Conservation (phyloP, 116 monocot genomes). For the Zostera marina region DNA sequence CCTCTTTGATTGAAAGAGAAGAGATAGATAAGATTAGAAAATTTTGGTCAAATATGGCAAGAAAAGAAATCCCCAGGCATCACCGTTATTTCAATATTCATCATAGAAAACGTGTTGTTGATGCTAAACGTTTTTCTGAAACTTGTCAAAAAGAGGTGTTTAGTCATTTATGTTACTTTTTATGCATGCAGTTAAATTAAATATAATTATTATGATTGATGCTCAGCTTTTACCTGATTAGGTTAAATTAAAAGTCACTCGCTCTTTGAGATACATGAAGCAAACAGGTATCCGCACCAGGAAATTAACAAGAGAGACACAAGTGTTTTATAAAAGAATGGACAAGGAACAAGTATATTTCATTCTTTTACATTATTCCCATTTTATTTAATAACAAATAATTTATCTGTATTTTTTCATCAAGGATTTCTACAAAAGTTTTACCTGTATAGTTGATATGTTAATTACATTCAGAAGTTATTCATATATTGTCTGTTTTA, state of each 20-base stretch:
- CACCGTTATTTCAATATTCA: slow-evolving; percentile 52
- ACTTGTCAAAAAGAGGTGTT: slow-evolving; percentile 79
- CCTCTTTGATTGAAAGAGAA: slow-evolving; percentile 69
- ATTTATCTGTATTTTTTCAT: neutral
- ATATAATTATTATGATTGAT: neutral
- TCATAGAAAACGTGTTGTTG: slow-evolving; percentile 49
- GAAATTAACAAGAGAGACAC: slow-evolving; percentile 71
- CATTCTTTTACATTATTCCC: neutral
- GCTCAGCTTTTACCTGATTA: slow-evolving; percentile 12
- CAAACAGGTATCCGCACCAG: slow-evolving; percentile 63
- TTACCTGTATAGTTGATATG: no score
- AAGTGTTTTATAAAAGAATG: slow-evolving; percentile 80
- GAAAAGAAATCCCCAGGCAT: slow-evolving; percentile 75
- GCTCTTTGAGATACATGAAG: slow-evolving; percentile 81
- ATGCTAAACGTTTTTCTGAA: slow-evolving; percentile 83
- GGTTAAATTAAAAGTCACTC: slow-evolving; percentile 83
- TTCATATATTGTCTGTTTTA: no score
- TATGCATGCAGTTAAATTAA: neutral
- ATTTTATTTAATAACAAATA: neutral
- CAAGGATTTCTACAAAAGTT: neutral
- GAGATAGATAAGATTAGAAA: slow-evolving; percentile 80
- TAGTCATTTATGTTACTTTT: neutral
- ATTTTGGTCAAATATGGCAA: slow-evolving; percentile 61
- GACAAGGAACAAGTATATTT: slow-evolving; percentile 86
- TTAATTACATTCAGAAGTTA: no score